Base-by-base conservation (phyloP, 78 protist genomes). In the Thecamonas trahens region DNA sequence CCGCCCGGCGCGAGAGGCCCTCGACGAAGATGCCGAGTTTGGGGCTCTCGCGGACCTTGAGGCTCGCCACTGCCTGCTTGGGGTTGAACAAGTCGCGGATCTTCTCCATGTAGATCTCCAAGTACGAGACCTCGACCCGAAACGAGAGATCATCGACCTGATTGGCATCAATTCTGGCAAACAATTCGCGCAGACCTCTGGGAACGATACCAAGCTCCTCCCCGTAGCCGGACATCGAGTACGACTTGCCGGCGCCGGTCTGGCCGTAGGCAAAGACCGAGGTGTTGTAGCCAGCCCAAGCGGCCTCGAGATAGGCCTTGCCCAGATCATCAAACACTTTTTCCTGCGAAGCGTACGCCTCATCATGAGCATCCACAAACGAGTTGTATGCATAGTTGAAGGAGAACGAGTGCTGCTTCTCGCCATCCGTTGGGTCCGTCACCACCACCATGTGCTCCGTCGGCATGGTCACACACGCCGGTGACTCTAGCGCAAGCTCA, bases 221-320 rank as follows among this genome's bases (percentile, higher is more conserved):
- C 28, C 45, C 39, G 59, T 40, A 2, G 40, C 81, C 81, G 68
- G 57, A 61, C 84, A 79, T 79, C 22, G 73, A n/a, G 57, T 71
- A 71, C 26, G 71, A 28, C 72, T 76, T 76, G 20, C 81, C 80
- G 6, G 80, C 11, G 32, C 80, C 80, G 9, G 61, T 57, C 35
- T 77, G 85, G 22, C 94, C 94, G 66, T 89, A 89, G 28, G 87
- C 83, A 65, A 88, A 84, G n/a, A 88, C 83, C 18, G 88, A 71
- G 24, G 83, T 76, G 50, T 88, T 85, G 72, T 69, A 85, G 52
- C 52, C 52, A 9, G 7, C 45, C 45, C 45, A 40, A 40, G n/a
- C n/a, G n/a, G n/a, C n/a, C n/a, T n/a, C n/a, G n/a, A n/a, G n/a
- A n/a, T n/a, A n/a, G n/a, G n/a, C n/a, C n/a, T n/a, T n/a, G n/a